These are phyloP conservation scores for Clathrospora elynae DNA, from an alignment of 2,329 filamentous ascomycete genomes.

Conservation along the genomic window DNA sequence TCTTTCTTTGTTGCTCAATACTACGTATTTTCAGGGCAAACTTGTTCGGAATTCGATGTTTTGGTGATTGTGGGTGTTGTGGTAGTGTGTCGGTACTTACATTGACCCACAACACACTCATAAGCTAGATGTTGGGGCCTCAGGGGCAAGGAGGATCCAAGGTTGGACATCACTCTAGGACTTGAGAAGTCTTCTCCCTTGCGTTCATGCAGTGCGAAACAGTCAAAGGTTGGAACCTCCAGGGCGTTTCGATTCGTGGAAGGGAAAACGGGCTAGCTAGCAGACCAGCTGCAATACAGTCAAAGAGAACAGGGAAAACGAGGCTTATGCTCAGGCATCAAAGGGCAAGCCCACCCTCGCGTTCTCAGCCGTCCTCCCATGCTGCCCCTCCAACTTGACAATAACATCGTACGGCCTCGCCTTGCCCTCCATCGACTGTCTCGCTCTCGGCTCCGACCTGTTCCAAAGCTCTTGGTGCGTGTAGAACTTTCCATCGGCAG, in stretches of 20 bases:
- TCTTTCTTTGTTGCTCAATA: neutral
- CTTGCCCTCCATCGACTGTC: neutral
- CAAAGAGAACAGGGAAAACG: neutral
- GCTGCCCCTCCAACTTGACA: slow-evolving; percentile 8
- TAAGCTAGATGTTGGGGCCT: too few species aligned
- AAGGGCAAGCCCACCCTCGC: slow-evolving; percentile 15
- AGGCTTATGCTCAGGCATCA: slow-evolving; percentile 11
- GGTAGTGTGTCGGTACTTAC: too few species aligned
- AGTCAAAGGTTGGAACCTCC: neutral
- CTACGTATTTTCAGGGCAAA: too few species aligned
- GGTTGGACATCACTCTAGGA: too few species aligned
- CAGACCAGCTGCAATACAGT: slow-evolving; percentile 4
- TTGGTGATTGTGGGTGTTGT: too few species aligned
- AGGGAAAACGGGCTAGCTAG: neutral
- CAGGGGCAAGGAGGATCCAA: too few species aligned
- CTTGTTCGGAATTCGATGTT: too few species aligned
- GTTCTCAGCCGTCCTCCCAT: slow-evolving; percentile 1
- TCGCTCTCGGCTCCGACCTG: slow-evolving; percentile 2
- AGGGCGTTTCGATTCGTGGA: neutral
- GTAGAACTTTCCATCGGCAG: slow-evolving; percentile 22
- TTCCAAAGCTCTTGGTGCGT: slow-evolving; percentile 42
- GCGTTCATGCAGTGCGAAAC: too few species aligned
- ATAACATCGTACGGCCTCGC: slow-evolving; percentile 4
- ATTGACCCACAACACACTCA: too few species aligned
- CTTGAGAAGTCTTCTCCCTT: too few species aligned